Base-by-base conservation (phyloP, 1,284 basidiomycete genomes). In the Fistulinella cinereoalba region DNA sequence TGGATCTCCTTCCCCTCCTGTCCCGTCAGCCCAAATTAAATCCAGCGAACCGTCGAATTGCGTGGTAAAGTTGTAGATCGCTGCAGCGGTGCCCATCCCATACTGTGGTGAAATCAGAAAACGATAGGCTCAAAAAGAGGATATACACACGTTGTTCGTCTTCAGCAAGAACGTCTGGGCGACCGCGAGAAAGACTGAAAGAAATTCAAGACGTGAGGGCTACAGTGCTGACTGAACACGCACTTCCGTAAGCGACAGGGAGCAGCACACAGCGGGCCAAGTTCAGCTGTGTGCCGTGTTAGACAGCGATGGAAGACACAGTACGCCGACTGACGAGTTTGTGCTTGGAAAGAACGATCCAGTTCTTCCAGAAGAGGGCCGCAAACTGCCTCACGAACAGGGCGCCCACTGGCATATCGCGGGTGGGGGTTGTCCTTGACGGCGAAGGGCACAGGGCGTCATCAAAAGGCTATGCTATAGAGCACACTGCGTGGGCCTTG, bases 331-430 rank as follows among this genome's bases (percentile, higher is more conserved):
- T 64, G 58, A 86, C 84, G 56, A 80, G 68, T 46, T 80, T 75
- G 62, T 83, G 81, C 61, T 79, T 83, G 18, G 74, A 76, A 24
- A 83, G 64, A 15, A 85, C 74, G 43, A 83, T 85, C 83, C 81
- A 86, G 56, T 89, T 88, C 74, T 90, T 90, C 73, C 79, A 75
- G 45, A 80, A 76, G 32, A 90, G 65, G 4, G 79, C 81, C 10
- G 64, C 64, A 51, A 83, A 77, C 66, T 90, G 86, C 22, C 77
- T 71, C 70, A 76, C 76, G 60, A 85, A 83, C 11, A 71, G 49
- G 22, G 40, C 41, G 3, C 12, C n/a, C n/a, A n/a, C n/a, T n/a
- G n/a, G 11, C 50, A 56, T 60, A 31, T 21, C 29, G 28, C 11
- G 9, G 8, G 40, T 42, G 36, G 29, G 4, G 13, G 12, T 15